Base-by-base conservation (phyloP, 2,329 filamentous ascomycete species). In the Stagonosporopsis tanaceti region DNA sequence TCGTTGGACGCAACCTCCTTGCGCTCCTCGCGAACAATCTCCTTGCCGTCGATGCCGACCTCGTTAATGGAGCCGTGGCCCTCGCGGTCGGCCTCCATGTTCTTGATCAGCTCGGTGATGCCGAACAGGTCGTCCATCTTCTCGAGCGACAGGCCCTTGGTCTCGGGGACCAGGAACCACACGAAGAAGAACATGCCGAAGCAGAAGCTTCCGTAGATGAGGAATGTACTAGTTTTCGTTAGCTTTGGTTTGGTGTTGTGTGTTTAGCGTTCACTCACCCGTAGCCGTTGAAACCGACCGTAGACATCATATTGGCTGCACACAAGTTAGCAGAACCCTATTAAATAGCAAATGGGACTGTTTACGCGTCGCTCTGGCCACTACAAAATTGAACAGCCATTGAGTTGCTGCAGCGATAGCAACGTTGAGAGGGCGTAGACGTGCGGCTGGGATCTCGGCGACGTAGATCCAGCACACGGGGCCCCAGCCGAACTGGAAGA, bases 361-460 rank as follows among this genome's bases (percentile, higher is more conserved):
- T 28, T 20, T 25, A 28, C 6, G 28, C 4, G 88, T 87, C 32
- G 87, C 86, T 53, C 87, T 79, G 1, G 89, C 88, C 54, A 91
- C 86, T 9, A 90, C 84, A 59, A 91, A 89, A 70, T 92, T 92
- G 75, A 91, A 91, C 4, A 91, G 74, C 88, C 88, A 90, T 67
- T 91, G 25, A 14, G 52, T 58, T 20, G 85, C 86, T 0, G 89
- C 88, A 0, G 84, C 88, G 44, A 91, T 80, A 1, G 88, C 84
- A 6, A 91, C 88, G 67, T 90, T 91, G 63, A 89, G 77, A 17
- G 85, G 85, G 53, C 89, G 80, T 7, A 91, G 79, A 32, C 89
- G 81, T 0, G 87, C 86, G 6, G 87, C 87, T 0, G 88, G 88
- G 56, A 91, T 91, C 74, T 92, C 89, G 25, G 84, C 84, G 3